phyloP scores from a whole-genome alignment of 768 basidiomycete species.

The Rhizopogon roseolus region DNA sequence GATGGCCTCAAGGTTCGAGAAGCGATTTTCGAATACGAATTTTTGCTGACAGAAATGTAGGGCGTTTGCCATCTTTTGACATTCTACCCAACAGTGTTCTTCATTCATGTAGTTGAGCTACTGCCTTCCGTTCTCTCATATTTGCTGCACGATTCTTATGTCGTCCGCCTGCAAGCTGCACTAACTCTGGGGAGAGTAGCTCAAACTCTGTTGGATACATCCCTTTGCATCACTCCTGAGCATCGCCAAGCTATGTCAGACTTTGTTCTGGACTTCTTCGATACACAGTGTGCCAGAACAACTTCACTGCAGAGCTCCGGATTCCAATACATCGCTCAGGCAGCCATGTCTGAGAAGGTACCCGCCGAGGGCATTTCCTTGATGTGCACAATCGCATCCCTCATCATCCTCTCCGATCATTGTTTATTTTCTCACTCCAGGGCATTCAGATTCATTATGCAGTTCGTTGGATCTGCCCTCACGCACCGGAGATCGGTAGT shows the following conservation, averaged over 20 bases:
- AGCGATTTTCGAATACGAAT: background rate
- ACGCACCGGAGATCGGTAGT: constrained; percentile 31
- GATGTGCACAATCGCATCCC: constrained; percentile 36
- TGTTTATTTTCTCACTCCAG: constrained; percentile 36
- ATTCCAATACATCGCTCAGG: constrained; percentile 22
- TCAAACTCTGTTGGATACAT: constrained; percentile 22
- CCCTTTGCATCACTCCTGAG: constrained; percentile 23
- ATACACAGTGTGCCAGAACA: constrained; percentile 8
- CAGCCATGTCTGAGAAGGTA: constrained; percentile 21
- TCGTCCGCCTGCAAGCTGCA: constrained; percentile 17
- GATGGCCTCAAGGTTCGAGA: constrained; percentile 26
- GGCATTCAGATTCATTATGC: constrained; percentile 34
- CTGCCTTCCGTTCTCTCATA: constrained; percentile 16
- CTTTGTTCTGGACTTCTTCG: constrained; percentile 21
- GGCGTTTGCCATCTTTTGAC: constrained; percentile 20
- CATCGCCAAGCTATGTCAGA: constrained; percentile 22
- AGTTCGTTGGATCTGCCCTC: constrained; percentile 27
- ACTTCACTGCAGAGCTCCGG: background rate
- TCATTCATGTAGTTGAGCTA: constrained; percentile 14
- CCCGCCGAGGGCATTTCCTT: constrained; percentile 35
- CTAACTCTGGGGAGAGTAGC: constrained; percentile 21
- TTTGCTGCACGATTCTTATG: constrained; percentile 9
- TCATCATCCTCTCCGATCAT: constrained; percentile 43
- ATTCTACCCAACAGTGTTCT: constrained; percentile 10
- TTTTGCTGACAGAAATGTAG: constrained; percentile 5